Conservation (phyloP, 768 basidiomycete species). For the Paxillus involutus region DNA sequence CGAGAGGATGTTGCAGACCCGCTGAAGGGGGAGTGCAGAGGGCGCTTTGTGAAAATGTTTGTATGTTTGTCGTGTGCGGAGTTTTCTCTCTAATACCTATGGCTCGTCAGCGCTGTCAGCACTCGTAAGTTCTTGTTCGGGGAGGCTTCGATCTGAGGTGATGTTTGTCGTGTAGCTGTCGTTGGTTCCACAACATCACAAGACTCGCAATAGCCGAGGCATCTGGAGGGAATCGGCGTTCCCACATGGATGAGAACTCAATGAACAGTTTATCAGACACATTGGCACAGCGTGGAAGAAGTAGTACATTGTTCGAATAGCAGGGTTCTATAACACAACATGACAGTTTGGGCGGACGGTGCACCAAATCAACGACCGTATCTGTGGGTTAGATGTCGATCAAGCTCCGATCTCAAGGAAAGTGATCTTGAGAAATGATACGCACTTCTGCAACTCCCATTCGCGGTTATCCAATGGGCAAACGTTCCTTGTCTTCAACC, state of each 20-base stretch:
- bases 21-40: background rate
- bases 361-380: conserved; percentile 38
- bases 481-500: conserved; percentile 97
- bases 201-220: background rate
- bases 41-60: background rate
- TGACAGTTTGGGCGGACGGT: background rate
- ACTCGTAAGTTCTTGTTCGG: background rate
- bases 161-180: background rate
- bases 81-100: background rate
- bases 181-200: background rate
- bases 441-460: conserved; percentile 96
- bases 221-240: background rate
- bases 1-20: conserved; percentile 14
- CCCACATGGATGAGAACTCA: background rate
- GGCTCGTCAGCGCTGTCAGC: background rate
- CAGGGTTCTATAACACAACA: conserved; percentile 21
- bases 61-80: background rate
- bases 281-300: background rate
- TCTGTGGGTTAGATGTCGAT: conserved; percentile 20
- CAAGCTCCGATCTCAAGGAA: background rate
- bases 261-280: background rate
- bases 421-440: conserved; percentile 8
- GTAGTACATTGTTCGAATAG: conserved; percentile 13
- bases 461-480: conserved; percentile 95
- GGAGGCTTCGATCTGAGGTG: background rate